Evolutionary conservation across 2,329 filamentous ascomycete genomes (phyloP).

Genomic region (Samsoniella hepiali): DNA sequence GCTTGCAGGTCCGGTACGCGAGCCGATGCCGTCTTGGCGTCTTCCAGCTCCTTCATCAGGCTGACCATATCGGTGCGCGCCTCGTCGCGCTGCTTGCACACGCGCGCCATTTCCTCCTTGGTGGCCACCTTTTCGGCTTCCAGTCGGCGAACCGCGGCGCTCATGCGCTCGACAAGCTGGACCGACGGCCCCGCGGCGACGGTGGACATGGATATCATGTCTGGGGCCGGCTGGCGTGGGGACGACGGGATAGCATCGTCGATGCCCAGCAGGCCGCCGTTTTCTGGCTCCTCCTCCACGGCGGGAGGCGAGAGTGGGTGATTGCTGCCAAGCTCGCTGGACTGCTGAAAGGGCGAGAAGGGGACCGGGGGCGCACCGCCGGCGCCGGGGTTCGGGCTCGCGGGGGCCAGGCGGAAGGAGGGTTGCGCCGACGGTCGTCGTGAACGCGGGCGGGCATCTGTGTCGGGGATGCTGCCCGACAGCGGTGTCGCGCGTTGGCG

Average conservation of each 20-base stretch:
- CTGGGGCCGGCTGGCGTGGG: conserved; percentile 55
- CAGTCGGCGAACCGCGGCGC: conserved; percentile 81
- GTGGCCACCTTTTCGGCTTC: conserved; percentile 88
- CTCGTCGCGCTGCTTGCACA: conserved; percentile 85
- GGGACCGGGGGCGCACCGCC: conserved; percentile 39
- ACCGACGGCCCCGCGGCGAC: conserved; percentile 88
- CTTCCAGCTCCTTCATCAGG: conserved; percentile 83
- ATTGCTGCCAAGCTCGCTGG: conserved; percentile 26
- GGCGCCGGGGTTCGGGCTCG: conserved; percentile 39
- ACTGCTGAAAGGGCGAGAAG: conserved; percentile 47
- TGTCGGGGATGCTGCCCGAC: conserved; percentile 37
- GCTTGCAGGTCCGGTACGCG: conserved; percentile 64
- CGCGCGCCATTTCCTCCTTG: conserved; percentile 78
- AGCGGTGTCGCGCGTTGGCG: conserved; percentile 49
- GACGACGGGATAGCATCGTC: conserved; percentile 46
- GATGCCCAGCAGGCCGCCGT: conserved; percentile 41
- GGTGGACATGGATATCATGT: conserved; percentile 85
- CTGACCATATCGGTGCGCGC: conserved; percentile 86
- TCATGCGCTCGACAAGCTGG: conserved; percentile 94
- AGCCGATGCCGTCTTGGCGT: conserved; percentile 57
- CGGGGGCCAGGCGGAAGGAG: conserved; percentile 23
- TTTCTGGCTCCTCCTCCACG: background rate
- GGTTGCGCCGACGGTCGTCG: conserved; percentile 53
- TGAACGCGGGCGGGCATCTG: conserved; percentile 33
- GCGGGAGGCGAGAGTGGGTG: conserved; percentile 3